phyloP scores from a whole-genome alignment of 1,139 yeast species.

The Wickerhamomyces sp. region DNA sequence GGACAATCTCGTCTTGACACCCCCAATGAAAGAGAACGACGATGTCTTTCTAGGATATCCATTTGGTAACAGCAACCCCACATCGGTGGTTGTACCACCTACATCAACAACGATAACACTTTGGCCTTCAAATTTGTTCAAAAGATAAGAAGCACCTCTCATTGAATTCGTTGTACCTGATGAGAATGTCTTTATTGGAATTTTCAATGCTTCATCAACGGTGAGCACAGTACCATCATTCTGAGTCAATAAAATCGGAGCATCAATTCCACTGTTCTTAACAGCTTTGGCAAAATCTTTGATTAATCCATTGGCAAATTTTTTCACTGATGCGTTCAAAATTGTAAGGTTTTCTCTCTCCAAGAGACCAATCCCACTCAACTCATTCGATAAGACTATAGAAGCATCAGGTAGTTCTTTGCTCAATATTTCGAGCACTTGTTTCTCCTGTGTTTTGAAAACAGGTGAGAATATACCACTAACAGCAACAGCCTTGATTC shows the following conservation, averaged over 20 bases:
- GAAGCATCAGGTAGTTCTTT: constrained; percentile 28
- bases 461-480: constrained; percentile 37
- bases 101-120: constrained; percentile 35
- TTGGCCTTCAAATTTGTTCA: constrained; percentile 27
- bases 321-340: constrained; percentile 36
- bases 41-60: constrained; percentile 39
- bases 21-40: constrained; percentile 34
- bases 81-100: constrained; percentile 43
- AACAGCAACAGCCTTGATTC: constrained; percentile 31
- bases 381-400: constrained; percentile 32
- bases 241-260: constrained; percentile 37
- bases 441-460: constrained; percentile 29
- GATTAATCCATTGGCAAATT: constrained; percentile 34
- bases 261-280: constrained; percentile 26
- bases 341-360: constrained; percentile 41
- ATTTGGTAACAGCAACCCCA: constrained; percentile 33
- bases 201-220: constrained; percentile 29
- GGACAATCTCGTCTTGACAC: constrained; percentile 38
- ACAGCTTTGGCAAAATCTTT: constrained; percentile 32
- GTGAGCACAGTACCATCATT: constrained; percentile 37
- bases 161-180: constrained; percentile 43
- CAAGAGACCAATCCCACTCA: constrained; percentile 36
- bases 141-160: constrained; percentile 39
- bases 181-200: constrained; percentile 38
- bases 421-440: constrained; percentile 28